phyloP scores from a whole-genome alignment of 208 protist genomes.

The Crithidia brevicula region DNA sequence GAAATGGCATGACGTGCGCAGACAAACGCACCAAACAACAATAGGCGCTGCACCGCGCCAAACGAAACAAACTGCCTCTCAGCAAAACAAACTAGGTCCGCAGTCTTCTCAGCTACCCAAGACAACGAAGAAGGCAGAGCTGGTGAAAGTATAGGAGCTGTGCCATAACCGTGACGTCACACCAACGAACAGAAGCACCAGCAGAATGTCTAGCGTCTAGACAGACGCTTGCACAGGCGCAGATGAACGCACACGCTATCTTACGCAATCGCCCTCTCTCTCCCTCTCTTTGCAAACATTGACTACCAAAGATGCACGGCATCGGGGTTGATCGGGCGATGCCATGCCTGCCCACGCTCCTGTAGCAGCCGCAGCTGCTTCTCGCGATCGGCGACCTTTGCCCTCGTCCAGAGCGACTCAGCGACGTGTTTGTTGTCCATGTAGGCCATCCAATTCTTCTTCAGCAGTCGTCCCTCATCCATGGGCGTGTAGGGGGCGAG shows the following conservation, averaged over 20 bases:
- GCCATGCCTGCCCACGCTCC: constrained; percentile 87
- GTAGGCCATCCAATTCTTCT: constrained; percentile 92
- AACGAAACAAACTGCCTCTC: background rate
- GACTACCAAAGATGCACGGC: constrained; percentile 67
- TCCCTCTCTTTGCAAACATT: background rate
- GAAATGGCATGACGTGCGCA: background rate
- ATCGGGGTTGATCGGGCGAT: constrained; percentile 81
- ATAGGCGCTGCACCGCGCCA: background rate
- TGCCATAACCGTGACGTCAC: too few relatives aligned
- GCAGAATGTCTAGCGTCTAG: too few relatives aligned
- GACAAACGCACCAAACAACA: constrained; percentile 3
- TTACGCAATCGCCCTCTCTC: background rate
- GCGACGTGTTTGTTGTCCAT: constrained; percentile 93
- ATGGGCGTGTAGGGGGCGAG: constrained; percentile 89
- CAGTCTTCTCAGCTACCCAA: too few relatives aligned
- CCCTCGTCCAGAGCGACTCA: constrained; percentile 87
- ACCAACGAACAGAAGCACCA: too few relatives aligned
- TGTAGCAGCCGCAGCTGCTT: constrained; percentile 79
- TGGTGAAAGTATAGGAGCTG: too few relatives aligned
- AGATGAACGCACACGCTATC: too few relatives aligned
- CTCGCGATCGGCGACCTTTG: constrained; percentile 80
- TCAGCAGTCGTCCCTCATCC: constrained; percentile 84
- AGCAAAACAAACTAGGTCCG: constrained; percentile 6
- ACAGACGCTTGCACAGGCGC: too few relatives aligned
- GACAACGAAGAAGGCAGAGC: background rate